Evolutionary conservation across 441 rosid species (phyloP), one percentile per base, ranked within the genome.

Genomic region (Populus hybrid): DNA sequence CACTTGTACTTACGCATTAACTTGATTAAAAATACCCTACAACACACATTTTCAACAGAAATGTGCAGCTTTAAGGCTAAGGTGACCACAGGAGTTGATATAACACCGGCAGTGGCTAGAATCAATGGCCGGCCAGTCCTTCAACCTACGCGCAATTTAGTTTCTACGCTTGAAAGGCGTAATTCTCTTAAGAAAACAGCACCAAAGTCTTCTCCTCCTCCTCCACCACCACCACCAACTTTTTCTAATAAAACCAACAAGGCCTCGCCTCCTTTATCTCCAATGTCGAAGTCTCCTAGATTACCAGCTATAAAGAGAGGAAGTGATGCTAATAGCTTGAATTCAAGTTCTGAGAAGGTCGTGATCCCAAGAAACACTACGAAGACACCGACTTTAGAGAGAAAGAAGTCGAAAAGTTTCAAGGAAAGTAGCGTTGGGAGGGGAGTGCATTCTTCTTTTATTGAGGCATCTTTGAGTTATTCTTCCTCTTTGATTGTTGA

Each of bases 361-460:
- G 75, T 59, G 7, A 68, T 24, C 35, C 84, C 85, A 1, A 79
- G 76, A 68, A 78, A 29, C 35, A 76, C 24, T 35, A 33, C 80
- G 24, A 76, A 68, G 11, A 8, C 68, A 9, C 71, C 74, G 9
- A 20, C 45, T 75, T 81, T 92, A 31, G 92, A 92, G 61, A 88
- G 91, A 82, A 92, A 87, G 83, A 92, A 91, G 83, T 92, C 95
- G 11, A 92, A 88, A 73, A 91, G 94, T 82, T 90, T 91, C 69
- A 90, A 88, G 61, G 97, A 89, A 82, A 75, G 63, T 23, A 77
- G 83, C n/a, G 72, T 73, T 21, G 76, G 69, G 7, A 78, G 10
- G 21, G 79, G 75, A 23, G 24, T 40, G 23, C 20, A 26, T 26
- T 29, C 80, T 61, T 69, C 80, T 33, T 64, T 70, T 61, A 36